These are phyloP conservation scores for Alisma plantagoaquatica DNA, from an alignment of 106 monocot species.

Conservation along the genomic window DNA sequence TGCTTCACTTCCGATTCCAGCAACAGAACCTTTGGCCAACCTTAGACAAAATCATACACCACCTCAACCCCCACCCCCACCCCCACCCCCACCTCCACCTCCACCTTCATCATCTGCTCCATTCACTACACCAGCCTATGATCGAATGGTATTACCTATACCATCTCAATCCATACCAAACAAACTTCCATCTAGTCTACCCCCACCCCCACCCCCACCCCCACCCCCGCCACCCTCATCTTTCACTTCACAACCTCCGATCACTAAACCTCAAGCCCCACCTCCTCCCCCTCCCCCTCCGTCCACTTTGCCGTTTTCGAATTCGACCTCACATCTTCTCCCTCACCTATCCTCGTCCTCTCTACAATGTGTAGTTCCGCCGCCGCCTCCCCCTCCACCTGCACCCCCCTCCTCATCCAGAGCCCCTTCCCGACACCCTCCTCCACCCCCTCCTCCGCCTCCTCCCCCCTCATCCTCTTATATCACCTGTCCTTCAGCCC, in stretches of 20 bases:
- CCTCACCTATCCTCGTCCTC: neutral
- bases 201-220: neutral
- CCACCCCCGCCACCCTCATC: neutral
- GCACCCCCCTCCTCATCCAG: neutral
- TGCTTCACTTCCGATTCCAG: neutral
- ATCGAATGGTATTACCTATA: neutral
- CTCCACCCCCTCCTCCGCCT: constrained; percentile 3
- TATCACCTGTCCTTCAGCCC: neutral
- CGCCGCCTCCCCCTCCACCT: neutral
- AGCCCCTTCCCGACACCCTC: neutral
- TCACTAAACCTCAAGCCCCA: neutral
- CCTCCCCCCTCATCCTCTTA: constrained; percentile 9
- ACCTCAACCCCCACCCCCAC: neutral
- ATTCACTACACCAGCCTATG: neutral
- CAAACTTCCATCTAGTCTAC: constrained; percentile 1
- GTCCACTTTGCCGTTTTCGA: neutral
- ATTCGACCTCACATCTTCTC: neutral
- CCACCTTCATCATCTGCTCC: neutral
- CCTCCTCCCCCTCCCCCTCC: neutral
- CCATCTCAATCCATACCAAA: neutral
- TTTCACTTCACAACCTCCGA: neutral
- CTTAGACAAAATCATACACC: neutral
- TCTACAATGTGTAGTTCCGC: neutral
- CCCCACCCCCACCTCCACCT: neutral
- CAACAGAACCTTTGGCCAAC: neutral